These are phyloP conservation scores for Typha latifolia DNA, from an alignment of 176 grass and related monocot genomes.

Conservation along the genomic window DNA sequence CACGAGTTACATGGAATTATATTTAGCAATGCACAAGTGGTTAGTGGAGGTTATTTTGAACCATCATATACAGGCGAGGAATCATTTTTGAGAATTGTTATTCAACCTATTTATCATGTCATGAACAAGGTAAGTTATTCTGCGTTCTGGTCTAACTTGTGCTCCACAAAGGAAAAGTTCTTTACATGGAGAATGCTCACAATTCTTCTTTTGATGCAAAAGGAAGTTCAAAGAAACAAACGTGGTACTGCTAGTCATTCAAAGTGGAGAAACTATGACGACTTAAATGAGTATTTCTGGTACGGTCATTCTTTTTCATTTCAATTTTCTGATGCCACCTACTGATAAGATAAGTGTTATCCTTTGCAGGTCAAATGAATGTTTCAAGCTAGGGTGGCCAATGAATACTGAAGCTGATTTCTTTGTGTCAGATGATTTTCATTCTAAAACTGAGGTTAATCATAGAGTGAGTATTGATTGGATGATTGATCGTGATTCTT, in stretches of 20 bases:
- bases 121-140: slow-evolving; percentile 55
- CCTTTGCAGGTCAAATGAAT: slow-evolving; percentile 67
- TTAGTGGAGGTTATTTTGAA: slow-evolving; percentile 15
- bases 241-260: slow-evolving; percentile 71
- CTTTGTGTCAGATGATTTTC: slow-evolving; percentile 10
- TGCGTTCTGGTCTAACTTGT: slow-evolving; percentile 7
- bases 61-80: slow-evolving; percentile 29
- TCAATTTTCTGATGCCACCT: slow-evolving; percentile 3
- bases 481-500: background rate
- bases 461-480: background rate
- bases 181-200: background rate
- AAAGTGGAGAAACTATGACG: slow-evolving; percentile 96
- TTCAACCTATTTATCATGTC: slow-evolving; percentile 66
- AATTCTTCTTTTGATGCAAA: slow-evolving; percentile 34
- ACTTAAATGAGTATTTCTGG: slow-evolving; percentile 97
- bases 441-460: slow-evolving; percentile 32
- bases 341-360: slow-evolving; percentile 4
- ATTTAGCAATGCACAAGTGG: slow-evolving; percentile 4
- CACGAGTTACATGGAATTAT: slow-evolving; percentile 41
- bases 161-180: background rate
- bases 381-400: slow-evolving; percentile 73
- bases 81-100: slow-evolving; percentile 59
- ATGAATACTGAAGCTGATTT: slow-evolving; percentile 36
- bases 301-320: slow-evolving; percentile 32
- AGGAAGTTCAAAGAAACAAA: slow-evolving; percentile 70